phyloP scores from a whole-genome alignment of 257 asterid genomes.

The Solanum commersonii region DNA sequence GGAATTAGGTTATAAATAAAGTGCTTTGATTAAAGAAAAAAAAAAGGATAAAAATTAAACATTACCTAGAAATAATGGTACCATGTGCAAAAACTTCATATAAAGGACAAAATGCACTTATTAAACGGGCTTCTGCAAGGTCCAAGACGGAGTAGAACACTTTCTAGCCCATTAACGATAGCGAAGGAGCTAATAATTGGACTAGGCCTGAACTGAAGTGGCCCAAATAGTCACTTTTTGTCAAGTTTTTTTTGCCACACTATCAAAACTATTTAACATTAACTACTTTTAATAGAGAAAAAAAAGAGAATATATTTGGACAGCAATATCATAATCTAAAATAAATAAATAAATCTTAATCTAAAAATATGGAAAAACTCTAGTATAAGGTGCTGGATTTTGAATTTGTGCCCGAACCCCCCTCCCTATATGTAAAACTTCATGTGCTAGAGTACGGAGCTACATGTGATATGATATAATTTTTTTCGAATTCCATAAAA shows the following conservation, averaged over 20 bases:
- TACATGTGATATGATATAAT: no score
- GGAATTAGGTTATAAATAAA: neutral
- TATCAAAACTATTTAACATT: neutral
- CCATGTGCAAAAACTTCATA: neutral
- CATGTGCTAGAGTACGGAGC: no score
- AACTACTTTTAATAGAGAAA: neutral
- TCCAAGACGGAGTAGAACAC: neutral
- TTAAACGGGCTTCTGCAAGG: neutral
- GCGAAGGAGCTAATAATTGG: neutral
- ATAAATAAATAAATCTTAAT: neutral
- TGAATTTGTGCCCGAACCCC: neutral
- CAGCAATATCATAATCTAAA: neutral
- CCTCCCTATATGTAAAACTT: no score
- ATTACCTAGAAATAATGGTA: neutral
- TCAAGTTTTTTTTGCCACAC: neutral
- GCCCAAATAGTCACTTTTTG: neutral
- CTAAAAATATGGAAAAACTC: neutral
- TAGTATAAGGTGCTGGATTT: neutral
- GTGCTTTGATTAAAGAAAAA: neutral
- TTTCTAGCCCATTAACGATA: neutral
- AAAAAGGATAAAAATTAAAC: neutral
- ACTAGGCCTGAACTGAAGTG: neutral
- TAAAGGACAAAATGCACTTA: neutral
- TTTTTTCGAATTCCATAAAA: neutral
- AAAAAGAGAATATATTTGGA: neutral